A percentile compares a stretch with the other conserved stretches of the same genome.
phyloP scores from a whole-genome alignment of 768 basidiomycete genomes.

The Boletus fagicola region DNA sequence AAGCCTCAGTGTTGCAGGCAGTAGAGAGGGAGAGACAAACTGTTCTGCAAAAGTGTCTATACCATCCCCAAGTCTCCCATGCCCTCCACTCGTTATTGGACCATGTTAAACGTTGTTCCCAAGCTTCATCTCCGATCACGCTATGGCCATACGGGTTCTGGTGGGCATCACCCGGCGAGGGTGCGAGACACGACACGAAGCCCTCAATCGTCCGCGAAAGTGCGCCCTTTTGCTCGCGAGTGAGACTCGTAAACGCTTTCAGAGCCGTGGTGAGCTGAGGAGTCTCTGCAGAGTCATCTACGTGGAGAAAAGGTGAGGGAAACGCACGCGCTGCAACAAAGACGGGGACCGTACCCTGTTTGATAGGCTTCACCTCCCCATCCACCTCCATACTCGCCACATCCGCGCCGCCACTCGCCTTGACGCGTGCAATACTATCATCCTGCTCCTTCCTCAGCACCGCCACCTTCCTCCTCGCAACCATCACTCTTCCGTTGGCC shows the following conservation, averaged over 20 bases:
- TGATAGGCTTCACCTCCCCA: constrained; percentile 64
- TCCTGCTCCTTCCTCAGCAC: constrained; percentile 86
- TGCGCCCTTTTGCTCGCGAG: constrained; percentile 72
- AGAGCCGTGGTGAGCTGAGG: constrained; percentile 68
- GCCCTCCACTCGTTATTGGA: constrained; percentile 71
- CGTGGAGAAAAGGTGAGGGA: constrained; percentile 5
- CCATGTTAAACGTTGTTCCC: constrained; percentile 72
- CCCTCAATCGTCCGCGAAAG: constrained; percentile 72
- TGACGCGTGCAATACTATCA: constrained; percentile 72
- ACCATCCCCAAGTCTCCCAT: constrained; percentile 93
- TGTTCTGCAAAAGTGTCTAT: constrained; percentile 79
- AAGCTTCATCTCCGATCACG: constrained; percentile 64
- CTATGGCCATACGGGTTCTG: constrained; percentile 52
- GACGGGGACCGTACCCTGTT: constrained; percentile 29
- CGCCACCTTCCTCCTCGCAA: constrained; percentile 71
- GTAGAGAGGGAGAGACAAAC: constrained; percentile 42
- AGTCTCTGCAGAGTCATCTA: constrained; percentile 56
- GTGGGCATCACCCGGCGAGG: constrained; percentile 38
- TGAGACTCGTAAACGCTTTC: constrained; percentile 72
- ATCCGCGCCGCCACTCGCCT: constrained; percentile 56
- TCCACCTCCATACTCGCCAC: constrained; percentile 63
- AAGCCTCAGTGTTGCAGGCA: not conserved
- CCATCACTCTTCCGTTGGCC: constrained; percentile 82
- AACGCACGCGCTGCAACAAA: no score
- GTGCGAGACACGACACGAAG: constrained; percentile 65